A percentile compares a stretch with the other conserved stretches of the same genome.
These are phyloP conservation scores for Podospora didyma DNA, from an alignment of 495 filamentous ascomycete genomes.

Conservation along the genomic window DNA sequence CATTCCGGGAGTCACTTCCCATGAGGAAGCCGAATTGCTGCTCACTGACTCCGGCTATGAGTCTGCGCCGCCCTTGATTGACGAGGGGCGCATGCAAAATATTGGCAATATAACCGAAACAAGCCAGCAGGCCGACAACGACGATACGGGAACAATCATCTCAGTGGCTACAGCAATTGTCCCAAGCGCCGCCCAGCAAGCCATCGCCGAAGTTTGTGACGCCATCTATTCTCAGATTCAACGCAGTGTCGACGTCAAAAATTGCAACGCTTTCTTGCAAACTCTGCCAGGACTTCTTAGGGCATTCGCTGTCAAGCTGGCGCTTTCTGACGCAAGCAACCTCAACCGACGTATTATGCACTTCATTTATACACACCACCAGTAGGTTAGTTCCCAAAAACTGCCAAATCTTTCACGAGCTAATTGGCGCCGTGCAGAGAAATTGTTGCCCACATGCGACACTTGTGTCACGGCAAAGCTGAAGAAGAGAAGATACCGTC, in stretches of 20 bases:
- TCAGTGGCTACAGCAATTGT: constrained; percentile 1
- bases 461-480: background rate
- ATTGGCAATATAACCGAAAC: background rate
- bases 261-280: background rate
- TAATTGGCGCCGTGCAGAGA: background rate
- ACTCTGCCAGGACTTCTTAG: constrained; percentile 1
- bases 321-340: background rate
- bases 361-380: constrained; percentile 4
- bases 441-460: background rate
- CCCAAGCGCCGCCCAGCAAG: constrained; percentile 1
- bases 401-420: background rate
- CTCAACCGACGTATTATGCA: constrained; percentile 5
- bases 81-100: background rate
- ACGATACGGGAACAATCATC: constrained; percentile 2
- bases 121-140: background rate
- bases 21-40: no score
- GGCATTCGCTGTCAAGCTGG: constrained; percentile 2
- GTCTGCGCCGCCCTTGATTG: background rate
- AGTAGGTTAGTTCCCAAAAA: background rate
- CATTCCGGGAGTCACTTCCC: no score
- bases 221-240: constrained; percentile 1
- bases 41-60: background rate
- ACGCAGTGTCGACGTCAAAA: background rate
- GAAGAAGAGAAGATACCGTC: background rate
- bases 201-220: constrained; percentile 2